Conservation (phyloP, 2,329 filamentous ascomycete species). For the Sporothrix euskadiensis region DNA sequence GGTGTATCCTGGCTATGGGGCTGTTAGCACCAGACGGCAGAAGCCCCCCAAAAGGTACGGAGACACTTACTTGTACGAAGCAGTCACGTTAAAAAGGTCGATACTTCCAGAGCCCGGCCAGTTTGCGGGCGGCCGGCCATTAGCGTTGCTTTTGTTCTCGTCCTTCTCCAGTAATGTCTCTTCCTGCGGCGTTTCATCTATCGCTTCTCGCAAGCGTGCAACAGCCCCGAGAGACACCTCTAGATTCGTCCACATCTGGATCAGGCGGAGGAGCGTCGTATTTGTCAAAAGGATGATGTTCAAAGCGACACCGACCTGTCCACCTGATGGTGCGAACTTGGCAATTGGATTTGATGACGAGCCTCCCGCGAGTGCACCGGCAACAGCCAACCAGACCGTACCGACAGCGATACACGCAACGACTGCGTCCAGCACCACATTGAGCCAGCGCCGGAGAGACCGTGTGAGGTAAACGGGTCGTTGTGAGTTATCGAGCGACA, state of each 20-base stretch:
- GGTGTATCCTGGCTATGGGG: constrained; percentile 28
- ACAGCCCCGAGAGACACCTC: constrained; percentile 43
- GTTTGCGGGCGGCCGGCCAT: background rate
- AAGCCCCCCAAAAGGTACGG: too few species aligned
- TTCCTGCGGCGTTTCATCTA: constrained; percentile 36
- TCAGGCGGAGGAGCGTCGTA: constrained; percentile 40
- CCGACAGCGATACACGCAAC: constrained; percentile 49
- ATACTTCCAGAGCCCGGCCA: constrained; percentile 39
- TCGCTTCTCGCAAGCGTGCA: constrained; percentile 35
- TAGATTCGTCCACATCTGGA: constrained; percentile 40
- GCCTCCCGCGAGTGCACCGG: background rate
- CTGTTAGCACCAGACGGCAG: background rate
- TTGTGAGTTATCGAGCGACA: constrained; percentile 48
- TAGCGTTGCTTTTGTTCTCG: background rate
- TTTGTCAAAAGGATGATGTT: constrained; percentile 42
- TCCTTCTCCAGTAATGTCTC: constrained; percentile 29
- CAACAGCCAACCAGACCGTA: constrained; percentile 37
- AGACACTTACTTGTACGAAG: constrained; percentile 36
- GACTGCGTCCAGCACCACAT: constrained; percentile 52
- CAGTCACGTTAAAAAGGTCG: constrained; percentile 37
- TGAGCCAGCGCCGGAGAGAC: constrained; percentile 55
- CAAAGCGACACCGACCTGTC: constrained; percentile 41
- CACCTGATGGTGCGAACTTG: constrained; percentile 31
- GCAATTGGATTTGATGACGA: background rate
- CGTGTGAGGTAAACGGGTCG: constrained; percentile 52